These are phyloP conservation scores for Saposhnikovia divaricata DNA, from an alignment of 129 eudicot species.

Conservation along the genomic window DNA sequence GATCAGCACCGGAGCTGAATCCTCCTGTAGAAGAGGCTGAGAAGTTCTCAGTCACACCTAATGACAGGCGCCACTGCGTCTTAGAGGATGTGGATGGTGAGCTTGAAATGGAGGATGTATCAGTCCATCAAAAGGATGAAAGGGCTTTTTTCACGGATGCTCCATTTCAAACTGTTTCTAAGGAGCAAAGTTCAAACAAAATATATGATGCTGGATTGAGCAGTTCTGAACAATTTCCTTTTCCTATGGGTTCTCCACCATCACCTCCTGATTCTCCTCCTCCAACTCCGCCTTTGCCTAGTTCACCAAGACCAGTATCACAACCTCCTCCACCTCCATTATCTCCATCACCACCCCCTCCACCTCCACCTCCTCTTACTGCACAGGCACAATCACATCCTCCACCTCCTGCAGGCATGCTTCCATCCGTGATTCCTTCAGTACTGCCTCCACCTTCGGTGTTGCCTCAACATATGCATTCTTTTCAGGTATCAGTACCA, in stretches of 20 bases:
- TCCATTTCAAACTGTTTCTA: constrained; percentile 20
- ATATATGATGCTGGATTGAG: constrained; percentile 29
- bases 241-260: constrained; percentile 75
- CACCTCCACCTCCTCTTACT: constrained; percentile 28
- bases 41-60: constrained; percentile 46
- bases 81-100: constrained; percentile 97
- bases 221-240: constrained; percentile 29
- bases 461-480: constrained; percentile 26
- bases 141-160: constrained; percentile 17
- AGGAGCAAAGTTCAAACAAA: constrained; percentile 21
- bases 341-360: constrained; percentile 47
- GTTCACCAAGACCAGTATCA: constrained; percentile 54
- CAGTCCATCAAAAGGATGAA: constrained; percentile 66
- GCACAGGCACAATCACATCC: constrained; percentile 16
- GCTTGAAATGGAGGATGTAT: constrained; percentile 98
- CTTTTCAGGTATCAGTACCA: constrained; percentile 26
- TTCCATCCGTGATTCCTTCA: constrained; percentile 21
- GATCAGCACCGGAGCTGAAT: constrained; percentile 28
- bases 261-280: constrained; percentile 78
- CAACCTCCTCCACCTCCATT: constrained; percentile 43
- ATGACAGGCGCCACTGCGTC: constrained; percentile 70
- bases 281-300: constrained; percentile 78
- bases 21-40: constrained; percentile 37
- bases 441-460: constrained; percentile 26
- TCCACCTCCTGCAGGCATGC: constrained; percentile 19